Percentiles rank a stretch among this genome's conserved stretches.
Conservation (phyloP, 768 basidiomycete species). For the Termitomyces sp. region DNA sequence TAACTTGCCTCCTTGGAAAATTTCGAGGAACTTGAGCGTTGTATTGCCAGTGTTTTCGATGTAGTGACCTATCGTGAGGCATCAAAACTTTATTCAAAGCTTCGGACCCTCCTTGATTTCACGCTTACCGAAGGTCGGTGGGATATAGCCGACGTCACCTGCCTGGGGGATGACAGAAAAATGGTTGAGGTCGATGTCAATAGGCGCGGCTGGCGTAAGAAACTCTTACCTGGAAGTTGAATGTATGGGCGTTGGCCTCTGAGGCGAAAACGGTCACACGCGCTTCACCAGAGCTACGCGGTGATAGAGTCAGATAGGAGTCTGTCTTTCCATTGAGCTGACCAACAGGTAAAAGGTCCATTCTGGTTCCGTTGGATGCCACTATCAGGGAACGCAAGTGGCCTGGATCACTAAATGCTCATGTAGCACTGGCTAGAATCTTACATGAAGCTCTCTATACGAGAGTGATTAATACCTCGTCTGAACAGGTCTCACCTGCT, state of each 20-base stretch:
- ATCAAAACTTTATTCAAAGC: neutral
- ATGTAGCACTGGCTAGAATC: conserved; percentile 8
- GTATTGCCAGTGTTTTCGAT: conserved; percentile 64
- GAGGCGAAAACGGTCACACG: conserved; percentile 48
- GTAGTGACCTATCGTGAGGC: conserved; percentile 47
- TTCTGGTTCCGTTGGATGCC: conserved; percentile 71
- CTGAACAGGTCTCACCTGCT: conserved; percentile 21
- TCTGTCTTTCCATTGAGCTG: neutral
- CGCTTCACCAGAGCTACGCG: conserved; percentile 30
- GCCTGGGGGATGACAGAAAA: conserved; percentile 17
- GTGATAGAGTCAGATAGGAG: neutral
- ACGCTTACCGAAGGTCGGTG: conserved; percentile 28
- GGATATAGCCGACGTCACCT: conserved; percentile 38
- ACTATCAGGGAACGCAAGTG: conserved; percentile 30
- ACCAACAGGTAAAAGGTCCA: conserved; percentile 58
- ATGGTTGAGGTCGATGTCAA: neutral
- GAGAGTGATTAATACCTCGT: conserved; percentile 1
- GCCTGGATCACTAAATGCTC: neutral
- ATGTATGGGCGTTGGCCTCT: conserved; percentile 49
- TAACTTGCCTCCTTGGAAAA: conserved; percentile 49
- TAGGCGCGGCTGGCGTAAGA: neutral
- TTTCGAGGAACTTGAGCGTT: conserved; percentile 55
- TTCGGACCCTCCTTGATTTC: neutral
- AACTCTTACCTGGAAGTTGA: conserved; percentile 2
- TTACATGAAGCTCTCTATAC: conserved; percentile 51